Evolutionary conservation across 495 filamentous ascomycete species (phyloP).

Genomic region (Oidiodendron maius): DNA sequence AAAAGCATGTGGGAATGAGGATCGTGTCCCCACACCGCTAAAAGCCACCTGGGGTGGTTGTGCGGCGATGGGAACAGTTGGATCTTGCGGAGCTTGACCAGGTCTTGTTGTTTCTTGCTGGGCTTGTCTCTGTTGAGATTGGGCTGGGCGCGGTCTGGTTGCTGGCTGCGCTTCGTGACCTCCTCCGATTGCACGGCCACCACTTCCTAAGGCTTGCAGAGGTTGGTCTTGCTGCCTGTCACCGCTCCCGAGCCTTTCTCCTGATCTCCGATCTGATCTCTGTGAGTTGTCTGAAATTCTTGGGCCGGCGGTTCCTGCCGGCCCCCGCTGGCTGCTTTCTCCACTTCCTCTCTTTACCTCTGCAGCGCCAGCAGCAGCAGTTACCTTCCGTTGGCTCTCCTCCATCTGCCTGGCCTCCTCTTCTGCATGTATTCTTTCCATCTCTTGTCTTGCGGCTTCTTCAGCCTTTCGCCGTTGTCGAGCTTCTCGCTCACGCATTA

Average conservation of each 20-base stretch:
- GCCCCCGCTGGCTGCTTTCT: constrained; percentile 10
- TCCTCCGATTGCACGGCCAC: constrained; percentile 19
- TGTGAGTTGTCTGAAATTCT: constrained; percentile 21
- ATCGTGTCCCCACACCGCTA: constrained; percentile 18
- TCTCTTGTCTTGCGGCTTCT: constrained; percentile 47
- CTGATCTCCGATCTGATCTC: constrained; percentile 19
- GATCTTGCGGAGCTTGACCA: constrained; percentile 11
- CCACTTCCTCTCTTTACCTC: constrained; percentile 13
- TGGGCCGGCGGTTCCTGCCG: constrained; percentile 19
- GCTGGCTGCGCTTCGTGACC: constrained; percentile 11
- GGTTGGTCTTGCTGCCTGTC: neutral
- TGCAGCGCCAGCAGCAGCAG: constrained; percentile 50
- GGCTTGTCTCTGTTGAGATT: constrained; percentile 24
- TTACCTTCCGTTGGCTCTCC: constrained; percentile 38
- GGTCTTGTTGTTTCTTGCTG: constrained; percentile 18
- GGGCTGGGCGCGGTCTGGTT: constrained; percentile 15
- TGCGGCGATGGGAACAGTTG: constrained; percentile 8
- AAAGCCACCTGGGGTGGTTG: constrained; percentile 1
- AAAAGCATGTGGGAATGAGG: constrained; percentile 90
- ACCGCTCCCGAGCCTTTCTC: constrained; percentile 7
- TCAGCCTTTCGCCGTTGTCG: constrained; percentile 50
- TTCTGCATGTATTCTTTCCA: constrained; percentile 45
- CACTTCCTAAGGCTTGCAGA: constrained; percentile 18
- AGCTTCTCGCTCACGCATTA: constrained; percentile 66
- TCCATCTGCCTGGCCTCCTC: constrained; percentile 48